These are phyloP conservation scores for Hypoxylon crocopeplum DNA, from an alignment of 495 filamentous ascomycete genomes.

Conservation along the genomic window DNA sequence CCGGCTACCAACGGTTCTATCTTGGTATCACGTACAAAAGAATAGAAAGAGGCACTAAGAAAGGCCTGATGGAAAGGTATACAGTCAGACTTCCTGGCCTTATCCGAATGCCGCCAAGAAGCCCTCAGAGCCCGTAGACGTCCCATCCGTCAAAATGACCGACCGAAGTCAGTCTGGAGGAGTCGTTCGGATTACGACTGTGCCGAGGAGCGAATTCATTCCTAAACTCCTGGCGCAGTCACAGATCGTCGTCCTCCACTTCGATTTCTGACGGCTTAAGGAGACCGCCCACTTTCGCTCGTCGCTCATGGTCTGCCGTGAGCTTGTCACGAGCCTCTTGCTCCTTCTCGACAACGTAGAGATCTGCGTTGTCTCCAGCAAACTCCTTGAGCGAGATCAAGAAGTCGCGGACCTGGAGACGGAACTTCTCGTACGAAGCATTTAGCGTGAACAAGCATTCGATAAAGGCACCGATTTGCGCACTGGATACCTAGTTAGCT, in stretches of 20 bases:
- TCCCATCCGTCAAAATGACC: slow-evolving; percentile 59
- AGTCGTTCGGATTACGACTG: slow-evolving; percentile 24
- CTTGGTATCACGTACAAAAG: slow-evolving; percentile 38
- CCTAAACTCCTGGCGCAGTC: slow-evolving; percentile 74
- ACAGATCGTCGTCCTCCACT: slow-evolving; percentile 87
- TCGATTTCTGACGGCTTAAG: slow-evolving; percentile 88
- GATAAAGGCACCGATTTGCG: slow-evolving; percentile 88
- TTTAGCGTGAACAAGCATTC: slow-evolving; percentile 83
- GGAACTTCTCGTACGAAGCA: slow-evolving; percentile 84
- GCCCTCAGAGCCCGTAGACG: slow-evolving; percentile 56
- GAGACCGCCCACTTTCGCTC: slow-evolving; percentile 90
- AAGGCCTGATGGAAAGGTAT: slow-evolving; percentile 20
- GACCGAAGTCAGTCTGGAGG: slow-evolving; percentile 11
- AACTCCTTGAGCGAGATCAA: slow-evolving; percentile 97
- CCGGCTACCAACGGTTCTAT: slow-evolving; percentile 26
- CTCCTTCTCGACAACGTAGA: slow-evolving; percentile 95
- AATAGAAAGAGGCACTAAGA: slow-evolving; percentile 18
- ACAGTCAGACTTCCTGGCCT: slow-evolving; percentile 14
- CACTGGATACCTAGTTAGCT: slow-evolving; percentile 60
- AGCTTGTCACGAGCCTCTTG: slow-evolving; percentile 78
- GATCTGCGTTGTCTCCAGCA: slow-evolving; percentile 86
- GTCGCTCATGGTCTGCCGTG: slow-evolving; percentile 80
- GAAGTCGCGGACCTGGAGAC: slow-evolving; percentile 93
- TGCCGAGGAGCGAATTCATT: slow-evolving; percentile 59
- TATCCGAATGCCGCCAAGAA: slow-evolving; percentile 2